Base-by-base conservation (phyloP, 2,329 filamentous ascomycete species). In the Aspergillus pseudoviridinutans region DNA sequence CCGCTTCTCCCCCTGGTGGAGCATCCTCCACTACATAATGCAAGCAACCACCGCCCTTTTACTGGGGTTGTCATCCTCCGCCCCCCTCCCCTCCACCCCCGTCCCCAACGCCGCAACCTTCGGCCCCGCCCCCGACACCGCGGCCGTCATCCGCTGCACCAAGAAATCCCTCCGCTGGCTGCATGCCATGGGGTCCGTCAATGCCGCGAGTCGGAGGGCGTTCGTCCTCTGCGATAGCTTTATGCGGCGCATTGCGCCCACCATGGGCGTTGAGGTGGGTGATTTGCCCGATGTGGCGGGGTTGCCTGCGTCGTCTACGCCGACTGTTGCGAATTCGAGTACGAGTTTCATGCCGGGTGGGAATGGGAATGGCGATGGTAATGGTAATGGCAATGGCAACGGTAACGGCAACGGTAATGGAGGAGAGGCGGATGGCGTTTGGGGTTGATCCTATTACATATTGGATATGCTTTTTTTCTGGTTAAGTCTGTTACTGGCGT, bases 1-100 rank as follows among this genome's bases (percentile, higher is more conserved):
- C 12, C 66, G 66, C 20, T 56, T 70, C 1, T 67, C 74, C 0
- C 74, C 75, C 9, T 78, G 75, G 75, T 79, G 76, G 74, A 68
- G 64, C 54, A 66, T 76, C n/a, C 64, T 79, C 0, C 76, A 78
- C 59, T 75, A 69, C 58, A 58, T 78, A 2, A 76, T 79, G 66
- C 77, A 79, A 59, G 73, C 76, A 1, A 74, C 70, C 0, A 75
- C 71, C 0, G 71, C 77, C 7, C 62, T 78, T 14, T 67, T 79
- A 17, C 68, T 78, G 3, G 71, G 72, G n/a, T 58, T 79, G 1
- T 68, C 69, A 0, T 65, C 61, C 41, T 64, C 64, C 1, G 27
- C 22, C 35, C 8, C 7, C 12, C 29, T 35, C 12, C 29, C 29
- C 29, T 14, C 12, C 1, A 35, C 29, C 4, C 12, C 29, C 32